A percentile compares a stretch with the other conserved stretches of the same genome.
Evolutionary conservation across 2,329 filamentous ascomycete genomes (phyloP).

Genomic region (Fusarium goolgardi): DNA sequence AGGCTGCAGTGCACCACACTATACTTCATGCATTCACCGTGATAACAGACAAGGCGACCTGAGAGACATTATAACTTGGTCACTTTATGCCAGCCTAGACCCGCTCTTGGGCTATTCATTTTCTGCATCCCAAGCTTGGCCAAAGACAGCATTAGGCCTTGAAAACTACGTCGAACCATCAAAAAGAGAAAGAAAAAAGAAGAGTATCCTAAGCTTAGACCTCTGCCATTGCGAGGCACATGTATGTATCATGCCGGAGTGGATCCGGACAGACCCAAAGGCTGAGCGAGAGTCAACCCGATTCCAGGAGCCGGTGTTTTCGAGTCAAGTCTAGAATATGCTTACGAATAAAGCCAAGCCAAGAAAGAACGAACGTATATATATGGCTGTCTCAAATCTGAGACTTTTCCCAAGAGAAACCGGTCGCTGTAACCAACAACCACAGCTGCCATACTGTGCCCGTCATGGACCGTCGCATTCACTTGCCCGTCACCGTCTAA

Average conservation of each 20-base stretch:
- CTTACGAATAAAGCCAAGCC: slow-evolving; percentile 7
- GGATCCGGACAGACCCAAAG: slow-evolving; percentile 20
- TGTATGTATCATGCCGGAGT: not conserved
- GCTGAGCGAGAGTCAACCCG: slow-evolving; percentile 19
- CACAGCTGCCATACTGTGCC: not conserved
- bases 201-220: not conserved
- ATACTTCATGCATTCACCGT: slow-evolving; percentile 29
- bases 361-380: not conserved
- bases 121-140: not conserved
- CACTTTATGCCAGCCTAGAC: not conserved
- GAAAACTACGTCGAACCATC: too few relatives aligned
- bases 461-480: slow-evolving; percentile 25
- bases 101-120: not conserved
- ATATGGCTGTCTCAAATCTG: not conserved
- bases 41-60: not conserved
- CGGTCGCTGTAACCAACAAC: not conserved
- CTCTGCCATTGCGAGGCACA: slow-evolving; percentile 31
- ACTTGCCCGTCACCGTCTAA: slow-evolving; percentile 31
- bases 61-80: not conserved
- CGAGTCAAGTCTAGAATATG: slow-evolving; percentile 25
- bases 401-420: not conserved
- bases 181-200: too few relatives aligned
- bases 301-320: slow-evolving; percentile 36
- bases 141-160: too few relatives aligned
- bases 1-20: slow-evolving; percentile 38